Base-by-base conservation (phyloP, 768 basidiomycete species). In the Lanmaoa rubissima region DNA sequence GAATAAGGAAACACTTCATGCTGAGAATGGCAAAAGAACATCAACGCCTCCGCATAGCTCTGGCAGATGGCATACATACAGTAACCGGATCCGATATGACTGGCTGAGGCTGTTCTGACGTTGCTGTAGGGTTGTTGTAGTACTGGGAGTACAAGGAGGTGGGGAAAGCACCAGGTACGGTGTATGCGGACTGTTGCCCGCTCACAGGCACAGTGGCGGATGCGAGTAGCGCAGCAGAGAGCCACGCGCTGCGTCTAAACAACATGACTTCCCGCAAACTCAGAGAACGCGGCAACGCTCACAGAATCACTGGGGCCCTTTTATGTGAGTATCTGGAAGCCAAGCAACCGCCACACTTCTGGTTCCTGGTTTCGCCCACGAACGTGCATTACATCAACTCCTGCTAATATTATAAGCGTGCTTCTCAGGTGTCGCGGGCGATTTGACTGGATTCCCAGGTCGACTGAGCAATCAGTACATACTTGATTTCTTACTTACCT, bases 61-160 rank as follows among this genome's bases (percentile, higher is more conserved):
- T 36, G n/a, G 19, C 10, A 48, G 10, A 49, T 7, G 36, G 8
- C 6, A 24, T 24, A 53, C 71, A 48, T 49, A 88, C 88, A 28
- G 79, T 79, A 34, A 89, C 80, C 10, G 87, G 85, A 66, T 91
- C 88, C 14, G 87, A 82, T 38, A 91, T 79, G 56, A 89, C 78
- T n/a, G 88, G 89, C 70, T 91, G 89, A 4, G 83, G 83, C 66
- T 91, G 89, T 1, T 78, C 82, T 13, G 81, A 80, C 2, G 89
- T 90, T 34, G 82, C 85, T 1, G 87, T 90, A 34, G 89, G 87
- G 60, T 79, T 72, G 69, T 89, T 90, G 73, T 84, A 88, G 69
- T 90, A 91, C 50, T 76, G 66, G n/a, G 75, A 65, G 69, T 83
- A 91, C 39, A 79, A 72, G 6, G 84, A 80, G 2, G 86, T 86